Evolutionary conservation across 2,329 filamentous ascomycete species (phyloP), one percentile per base, ranked within the genome.

Genomic region (Pyricularia pennisetigena): DNA sequence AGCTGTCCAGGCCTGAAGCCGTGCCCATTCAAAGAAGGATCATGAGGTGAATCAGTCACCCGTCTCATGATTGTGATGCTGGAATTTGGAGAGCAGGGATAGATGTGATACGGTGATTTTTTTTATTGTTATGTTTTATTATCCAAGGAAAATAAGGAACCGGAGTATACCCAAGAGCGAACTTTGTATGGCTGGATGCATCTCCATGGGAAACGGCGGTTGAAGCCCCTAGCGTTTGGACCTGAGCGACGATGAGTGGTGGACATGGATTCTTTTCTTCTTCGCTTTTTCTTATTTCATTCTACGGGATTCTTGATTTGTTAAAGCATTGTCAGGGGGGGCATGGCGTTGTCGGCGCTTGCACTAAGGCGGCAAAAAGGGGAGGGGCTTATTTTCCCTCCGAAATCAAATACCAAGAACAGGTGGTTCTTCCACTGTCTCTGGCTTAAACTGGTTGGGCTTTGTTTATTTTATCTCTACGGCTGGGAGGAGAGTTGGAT

Each of bases 271-370:
- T 35, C n/a, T 41, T 66, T 66, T 41, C 20, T 66, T 66, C 30
- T 66, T 24, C 26, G n/a, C 4, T n/a, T 54, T 35, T 30, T 65
- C 64, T 54, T 35, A 20, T 12, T 35, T 5, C 32, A 30, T 14
- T 64, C 7, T 66, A 28, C 26, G 30, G 28, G 30, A 29, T 16
- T 35, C 16, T 23, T 26, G 35, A 61, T 61, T 61, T 61, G 57
- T 61, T 61, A 23, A 26, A 61, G 57, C 57, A 61, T 61, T 24
- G 8, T 61, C 57, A 61, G 57, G 57, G 57, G 23, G 57, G 57
- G 49, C 57, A 61, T 61, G 57, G 57, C 57, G 57, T 61, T 61
- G 57, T 61, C 57, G 57, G 57, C 57, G 57, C 57, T 61, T 61
- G 57, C 57, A 61, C 41, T 49, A 49, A 49, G 41, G 41, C 41